Evolutionary conservation across 495 filamentous ascomycete species (phyloP).

Genomic region (Daldinia childiae): DNA sequence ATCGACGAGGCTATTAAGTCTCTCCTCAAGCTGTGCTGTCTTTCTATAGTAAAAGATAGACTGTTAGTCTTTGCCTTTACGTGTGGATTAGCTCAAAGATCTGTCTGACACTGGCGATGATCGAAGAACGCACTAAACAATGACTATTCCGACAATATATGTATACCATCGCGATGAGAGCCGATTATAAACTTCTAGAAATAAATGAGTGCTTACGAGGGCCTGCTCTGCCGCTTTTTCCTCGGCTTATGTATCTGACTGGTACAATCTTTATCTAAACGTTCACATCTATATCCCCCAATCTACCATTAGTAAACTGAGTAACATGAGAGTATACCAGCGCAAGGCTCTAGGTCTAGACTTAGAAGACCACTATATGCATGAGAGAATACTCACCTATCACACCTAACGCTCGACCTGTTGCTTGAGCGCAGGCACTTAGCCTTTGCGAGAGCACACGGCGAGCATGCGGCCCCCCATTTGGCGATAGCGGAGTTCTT

Average conservation of each 20-base stretch:
- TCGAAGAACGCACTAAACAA: not conserved
- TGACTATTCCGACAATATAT: not conserved
- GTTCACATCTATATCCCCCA: slow-evolving; percentile 40
- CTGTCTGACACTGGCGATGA: not conserved
- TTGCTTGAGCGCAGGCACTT: slow-evolving; percentile 44
- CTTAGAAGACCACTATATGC: not conserved
- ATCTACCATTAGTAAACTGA: slow-evolving; percentile 18
- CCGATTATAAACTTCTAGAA: not conserved
- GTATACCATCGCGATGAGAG: not conserved
- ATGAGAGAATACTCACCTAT: slow-evolving; percentile 37
- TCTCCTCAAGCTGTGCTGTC: slow-evolving; percentile 49
- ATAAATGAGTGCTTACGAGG: slow-evolving; percentile 46
- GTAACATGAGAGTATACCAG: not conserved
- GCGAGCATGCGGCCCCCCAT: slow-evolving; percentile 51
- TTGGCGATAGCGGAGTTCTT: slow-evolving; percentile 40
- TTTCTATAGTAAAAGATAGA: slow-evolving; percentile 28
- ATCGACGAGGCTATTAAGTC: slow-evolving; percentile 48
- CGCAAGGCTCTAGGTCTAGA: not conserved
- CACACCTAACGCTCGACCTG: slow-evolving; percentile 34
- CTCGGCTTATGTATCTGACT: slow-evolving; percentile 47
- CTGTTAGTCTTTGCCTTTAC: slow-evolving; percentile 6
- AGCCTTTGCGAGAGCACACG: slow-evolving; percentile 50
- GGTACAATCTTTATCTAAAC: slow-evolving; percentile 48
- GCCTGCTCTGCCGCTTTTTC: slow-evolving; percentile 49
- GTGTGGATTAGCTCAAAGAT: not conserved